Base-by-base conservation (phyloP, 148 eudicot genomes). In the Cornus kousa region DNA sequence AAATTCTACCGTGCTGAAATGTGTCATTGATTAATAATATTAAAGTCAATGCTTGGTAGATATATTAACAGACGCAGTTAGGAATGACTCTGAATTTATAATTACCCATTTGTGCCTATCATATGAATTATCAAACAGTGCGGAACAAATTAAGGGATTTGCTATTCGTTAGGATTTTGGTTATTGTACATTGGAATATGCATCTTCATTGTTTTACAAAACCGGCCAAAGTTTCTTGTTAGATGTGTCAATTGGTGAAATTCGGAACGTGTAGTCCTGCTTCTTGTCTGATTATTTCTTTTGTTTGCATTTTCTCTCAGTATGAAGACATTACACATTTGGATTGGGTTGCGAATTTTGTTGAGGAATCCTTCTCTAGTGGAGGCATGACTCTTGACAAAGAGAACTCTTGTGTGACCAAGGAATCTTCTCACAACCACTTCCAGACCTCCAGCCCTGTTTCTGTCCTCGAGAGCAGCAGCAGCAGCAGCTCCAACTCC, bases 321-420 rank as follows among this genome's bases (percentile, higher is more conserved):
- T 88, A 93, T 68, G 99, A 93, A 74, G 99, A 96, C 81, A 93
- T 93, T 28, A 87, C 85, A 31, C 95, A 93, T 66, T 91, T 96
- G 0, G 98, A 96, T 78, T 96, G 99, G 99, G 88, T 96, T 23
- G 92, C 99, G 1, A 89, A 86, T 12, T 96, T 96, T 66, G 89
- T 93, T 64, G 99, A 96, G 77, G 98, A 93, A 75, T 96, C 99
- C 53, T 93, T 93, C 81, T 87, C 97, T 7, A 83, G 88, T 46
- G 89, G 85, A 39, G 93, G 93, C 9, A 46, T 91, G 87, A 91
- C 94, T 13, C 50, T 90, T 2, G 82, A 84, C 32, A 96, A 89
- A 50, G 80, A 84, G 5, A 80, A 77, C 22, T 14, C 77, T 31
- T 74, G 83, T 16, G 68, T 73, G 35, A 70, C 74, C 59, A 86